These are phyloP conservation scores for Candida xyloterini DNA, from an alignment of 805 yeast genomes.

Conservation along the genomic window DNA sequence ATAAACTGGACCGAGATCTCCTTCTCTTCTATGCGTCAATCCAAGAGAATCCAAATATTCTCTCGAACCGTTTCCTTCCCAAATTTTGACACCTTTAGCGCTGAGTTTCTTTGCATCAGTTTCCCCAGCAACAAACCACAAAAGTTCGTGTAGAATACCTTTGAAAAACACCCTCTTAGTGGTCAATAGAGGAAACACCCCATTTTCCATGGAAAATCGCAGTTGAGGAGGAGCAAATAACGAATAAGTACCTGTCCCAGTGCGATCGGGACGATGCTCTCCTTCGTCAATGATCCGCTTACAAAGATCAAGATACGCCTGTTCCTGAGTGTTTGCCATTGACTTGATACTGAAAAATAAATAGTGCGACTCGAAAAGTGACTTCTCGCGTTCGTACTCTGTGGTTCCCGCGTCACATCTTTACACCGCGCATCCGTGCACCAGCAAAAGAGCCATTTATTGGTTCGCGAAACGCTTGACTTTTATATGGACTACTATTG, in stretches of 20 bases:
- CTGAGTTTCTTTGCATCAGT: slow-evolving; percentile 81
- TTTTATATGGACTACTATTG: slow-evolving; percentile 22
- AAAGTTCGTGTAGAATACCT: slow-evolving; percentile 82
- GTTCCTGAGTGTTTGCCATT: slow-evolving; percentile 57
- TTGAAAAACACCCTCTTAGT: slow-evolving; percentile 89
- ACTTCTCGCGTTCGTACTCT: too few relatives aligned
- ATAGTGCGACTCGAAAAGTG: slow-evolving; percentile 2
- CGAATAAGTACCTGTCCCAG: slow-evolving; percentile 94
- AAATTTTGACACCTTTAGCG: slow-evolving; percentile 88
- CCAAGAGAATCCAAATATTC: slow-evolving; percentile 87
- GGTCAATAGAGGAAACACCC: slow-evolving; percentile 81
- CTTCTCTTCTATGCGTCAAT: slow-evolving; percentile 73
- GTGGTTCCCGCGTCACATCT: slow-evolving; percentile 3
- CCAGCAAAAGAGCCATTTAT: slow-evolving; percentile 2
- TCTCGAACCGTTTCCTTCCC: slow-evolving; percentile 98
- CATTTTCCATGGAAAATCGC: slow-evolving; percentile 71
- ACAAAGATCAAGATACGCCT: slow-evolving; percentile 83
- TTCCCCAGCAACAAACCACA: slow-evolving; percentile 90
- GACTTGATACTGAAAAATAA: not conserved
- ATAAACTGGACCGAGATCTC: slow-evolving; percentile 97
- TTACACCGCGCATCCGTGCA: slow-evolving; percentile 11
- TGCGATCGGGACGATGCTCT: slow-evolving; percentile 89
- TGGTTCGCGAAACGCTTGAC: slow-evolving; percentile 16
- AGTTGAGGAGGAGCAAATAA: slow-evolving; percentile 95
- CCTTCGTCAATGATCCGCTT: slow-evolving; percentile 74